Conservation (phyloP, 2,329 filamentous ascomycete genomes). For the Teratosphaeria nubilosa region DNA sequence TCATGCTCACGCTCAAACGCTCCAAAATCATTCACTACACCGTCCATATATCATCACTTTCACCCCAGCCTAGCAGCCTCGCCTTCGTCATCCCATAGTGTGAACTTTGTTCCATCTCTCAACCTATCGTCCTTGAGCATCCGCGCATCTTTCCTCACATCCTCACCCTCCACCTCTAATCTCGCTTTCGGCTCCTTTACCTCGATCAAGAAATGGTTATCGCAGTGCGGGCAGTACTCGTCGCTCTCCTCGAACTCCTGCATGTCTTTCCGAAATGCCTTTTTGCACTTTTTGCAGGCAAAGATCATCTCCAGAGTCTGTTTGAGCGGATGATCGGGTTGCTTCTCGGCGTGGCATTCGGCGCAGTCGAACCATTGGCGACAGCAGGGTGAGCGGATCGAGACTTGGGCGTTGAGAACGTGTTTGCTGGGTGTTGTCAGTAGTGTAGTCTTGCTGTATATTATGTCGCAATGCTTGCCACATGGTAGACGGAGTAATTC, state of each 20-base stretch:
- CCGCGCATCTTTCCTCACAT: conserved; percentile 69
- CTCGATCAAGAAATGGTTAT: conserved; percentile 95
- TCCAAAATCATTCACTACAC: neutral
- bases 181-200: conserved; percentile 74
- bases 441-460: neutral
- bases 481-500: conserved; percentile 10
- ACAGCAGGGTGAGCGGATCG: conserved; percentile 93
- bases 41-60: neutral
- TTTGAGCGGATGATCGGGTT: conserved; percentile 56
- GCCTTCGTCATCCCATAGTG: conserved; percentile 25
- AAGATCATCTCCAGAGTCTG: conserved; percentile 80
- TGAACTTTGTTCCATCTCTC: conserved; percentile 28
- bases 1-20: neutral
- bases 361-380: conserved; percentile 98
- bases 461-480: conserved; percentile 13
- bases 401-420: conserved; percentile 92
- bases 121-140: conserved; percentile 90
- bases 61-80: conserved; percentile 24
- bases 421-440: conserved; percentile 63
- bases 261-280: conserved; percentile 92
- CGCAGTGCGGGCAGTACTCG: conserved; percentile 97
- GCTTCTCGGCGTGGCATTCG: conserved; percentile 79
- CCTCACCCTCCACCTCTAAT: conserved; percentile 82
- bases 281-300: conserved; percentile 97
- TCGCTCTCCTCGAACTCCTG: conserved; percentile 90